Conservation (phyloP, 805 yeast genomes). For the Lipomyces sp. region DNA sequence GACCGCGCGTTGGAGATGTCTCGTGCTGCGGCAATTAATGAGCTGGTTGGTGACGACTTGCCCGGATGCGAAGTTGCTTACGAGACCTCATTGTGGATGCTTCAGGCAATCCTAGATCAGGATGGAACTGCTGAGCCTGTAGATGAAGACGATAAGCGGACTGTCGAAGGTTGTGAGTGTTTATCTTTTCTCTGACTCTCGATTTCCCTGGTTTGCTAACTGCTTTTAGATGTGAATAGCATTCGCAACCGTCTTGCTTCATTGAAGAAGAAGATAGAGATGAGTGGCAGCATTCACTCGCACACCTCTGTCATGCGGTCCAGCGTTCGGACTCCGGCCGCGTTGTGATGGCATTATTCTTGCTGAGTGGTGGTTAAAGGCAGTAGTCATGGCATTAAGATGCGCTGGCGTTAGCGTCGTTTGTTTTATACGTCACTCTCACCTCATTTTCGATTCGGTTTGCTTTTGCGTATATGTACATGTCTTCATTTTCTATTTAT, state of each 20-base stretch:
- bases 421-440: slow-evolving; percentile 1
- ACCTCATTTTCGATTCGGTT: background rate
- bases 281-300: slow-evolving; percentile 1
- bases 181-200: background rate
- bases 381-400: background rate
- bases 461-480: background rate
- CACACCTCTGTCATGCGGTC: slow-evolving; percentile 3
- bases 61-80: slow-evolving; percentile 84
- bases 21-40: slow-evolving; percentile 87
- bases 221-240: slow-evolving; percentile 60
- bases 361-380: slow-evolving; percentile 5
- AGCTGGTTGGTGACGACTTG: slow-evolving; percentile 73
- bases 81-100: slow-evolving; percentile 94
- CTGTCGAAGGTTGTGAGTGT: slow-evolving; percentile 64
- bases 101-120: slow-evolving; percentile 69
- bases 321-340: slow-evolving; percentile 12
- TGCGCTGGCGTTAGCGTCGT: background rate
- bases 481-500: slow-evolving; percentile 7
- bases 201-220: background rate
- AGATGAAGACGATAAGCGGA: slow-evolving; percentile 72
- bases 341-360: slow-evolving; percentile 5
- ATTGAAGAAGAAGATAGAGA: slow-evolving; percentile 62
- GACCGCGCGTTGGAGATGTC: slow-evolving; percentile 94
- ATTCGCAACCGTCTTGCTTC: slow-evolving; percentile 80
- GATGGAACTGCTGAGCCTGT: slow-evolving; percentile 57